Evolutionary conservation across 108 stramenopile species (phyloP).

Genomic region (Pseudonitzschia multiseries): DNA sequence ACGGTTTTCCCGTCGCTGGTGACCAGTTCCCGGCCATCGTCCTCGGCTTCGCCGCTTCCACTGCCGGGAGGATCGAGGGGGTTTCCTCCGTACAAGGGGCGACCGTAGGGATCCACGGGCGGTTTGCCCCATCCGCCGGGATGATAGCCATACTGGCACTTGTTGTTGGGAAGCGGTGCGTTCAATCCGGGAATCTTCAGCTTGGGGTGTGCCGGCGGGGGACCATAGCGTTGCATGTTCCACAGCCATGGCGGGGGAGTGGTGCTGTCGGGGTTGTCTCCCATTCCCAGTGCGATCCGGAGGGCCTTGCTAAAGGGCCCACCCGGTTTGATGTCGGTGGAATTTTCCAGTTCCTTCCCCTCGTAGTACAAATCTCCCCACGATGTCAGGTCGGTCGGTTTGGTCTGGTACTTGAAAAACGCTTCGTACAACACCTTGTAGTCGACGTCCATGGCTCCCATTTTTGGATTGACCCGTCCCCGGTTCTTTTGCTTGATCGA

Average conservation of each 20-base stretch:
- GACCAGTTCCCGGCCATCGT: slow-evolving; percentile 34
- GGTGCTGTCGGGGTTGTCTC: slow-evolving; percentile 7
- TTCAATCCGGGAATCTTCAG: slow-evolving; percentile 95
- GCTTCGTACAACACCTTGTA: slow-evolving; percentile 96
- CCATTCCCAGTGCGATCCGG: slow-evolving; percentile 87
- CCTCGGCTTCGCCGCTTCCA: slow-evolving; percentile 23
- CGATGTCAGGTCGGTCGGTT: slow-evolving; percentile 72
- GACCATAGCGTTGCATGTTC: slow-evolving; percentile 99
- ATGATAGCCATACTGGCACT: slow-evolving; percentile 93
- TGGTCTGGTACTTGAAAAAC: slow-evolving; percentile 98
- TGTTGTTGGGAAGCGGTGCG: slow-evolving; percentile 91
- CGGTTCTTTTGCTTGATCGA: slow-evolving; percentile 90
- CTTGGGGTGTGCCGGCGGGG: slow-evolving; percentile 93
- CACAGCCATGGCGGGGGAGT: slow-evolving; percentile 98
- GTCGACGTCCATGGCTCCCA: slow-evolving; percentile 95
- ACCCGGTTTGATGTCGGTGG: slow-evolving; percentile 61
- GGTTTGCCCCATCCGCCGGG: slow-evolving; percentile 98
- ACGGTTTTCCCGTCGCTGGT: slow-evolving; percentile 81
- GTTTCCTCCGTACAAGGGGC: slow-evolving; percentile 92
- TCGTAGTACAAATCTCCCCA: slow-evolving; percentile 98
- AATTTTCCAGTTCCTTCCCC: slow-evolving; percentile 95
- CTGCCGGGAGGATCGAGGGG: slow-evolving; percentile 75
- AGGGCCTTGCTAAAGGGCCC: slow-evolving; percentile 67
- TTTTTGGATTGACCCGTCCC: slow-evolving; percentile 85
- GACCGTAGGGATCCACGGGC: slow-evolving; percentile 91